These are phyloP conservation scores for Neocallimastix lanati DNA, from an alignment of 192 early-diverging fungal species.

Conservation along the genomic window DNA sequence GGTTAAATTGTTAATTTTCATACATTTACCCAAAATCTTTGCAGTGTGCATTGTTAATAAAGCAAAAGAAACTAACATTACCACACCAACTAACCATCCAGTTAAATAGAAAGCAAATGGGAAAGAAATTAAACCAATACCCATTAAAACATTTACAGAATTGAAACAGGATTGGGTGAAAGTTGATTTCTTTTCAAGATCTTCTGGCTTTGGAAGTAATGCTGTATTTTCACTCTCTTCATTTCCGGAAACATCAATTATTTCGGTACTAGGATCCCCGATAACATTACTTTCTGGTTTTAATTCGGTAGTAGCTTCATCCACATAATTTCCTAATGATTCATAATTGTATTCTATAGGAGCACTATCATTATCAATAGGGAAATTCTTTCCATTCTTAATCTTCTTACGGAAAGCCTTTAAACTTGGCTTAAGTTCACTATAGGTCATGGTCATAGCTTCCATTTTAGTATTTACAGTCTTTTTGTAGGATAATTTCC, in stretches of 20 bases:
- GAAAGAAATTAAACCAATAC: slow-evolving; percentile 42
- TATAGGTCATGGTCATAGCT: neutral
- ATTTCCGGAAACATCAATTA: neutral
- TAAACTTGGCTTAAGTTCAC: neutral
- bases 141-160: slow-evolving; percentile 40
- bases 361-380: neutral
- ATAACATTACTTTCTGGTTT: neutral
- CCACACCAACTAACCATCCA: slow-evolving; percentile 38
- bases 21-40: slow-evolving; percentile 1
- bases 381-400: neutral
- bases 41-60: slow-evolving; percentile 9
- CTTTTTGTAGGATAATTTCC: neutral
- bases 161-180: slow-evolving; percentile 21
- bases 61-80: slow-evolving; percentile 15
- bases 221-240: neutral
- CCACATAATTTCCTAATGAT: neutral
- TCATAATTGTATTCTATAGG: neutral
- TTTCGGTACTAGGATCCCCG: neutral
- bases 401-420: neutral
- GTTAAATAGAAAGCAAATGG: slow-evolving; percentile 33
- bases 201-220: neutral
- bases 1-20: neutral
- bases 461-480: neutral
- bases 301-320: neutral
- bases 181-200: neutral